Conservation (phyloP, 768 basidiomycete species). For the Suillus placidus region DNA sequence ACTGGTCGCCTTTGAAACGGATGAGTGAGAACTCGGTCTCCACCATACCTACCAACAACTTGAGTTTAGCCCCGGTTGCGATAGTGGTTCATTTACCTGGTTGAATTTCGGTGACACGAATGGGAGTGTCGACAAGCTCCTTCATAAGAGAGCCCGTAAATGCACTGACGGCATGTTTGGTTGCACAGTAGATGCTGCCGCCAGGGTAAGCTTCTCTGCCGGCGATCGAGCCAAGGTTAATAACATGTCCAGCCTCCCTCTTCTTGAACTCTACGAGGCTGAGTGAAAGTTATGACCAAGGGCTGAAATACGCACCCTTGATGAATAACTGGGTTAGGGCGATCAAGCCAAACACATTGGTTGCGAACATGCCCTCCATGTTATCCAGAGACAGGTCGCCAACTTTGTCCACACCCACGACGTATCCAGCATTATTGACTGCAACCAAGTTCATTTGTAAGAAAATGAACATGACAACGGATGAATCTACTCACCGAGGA, state of each 20-base stretch:
- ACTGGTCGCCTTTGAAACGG: conserved; percentile 84
- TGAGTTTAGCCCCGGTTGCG: conserved; percentile 5
- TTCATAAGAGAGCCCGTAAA: conserved; percentile 82
- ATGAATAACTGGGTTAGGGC: conserved; percentile 76
- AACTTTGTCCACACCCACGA: conserved; percentile 83
- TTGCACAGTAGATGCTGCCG: conserved; percentile 92
- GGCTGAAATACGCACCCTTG: conserved; percentile 41
- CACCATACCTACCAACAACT: conserved; percentile 63
- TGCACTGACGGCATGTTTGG: conserved; percentile 83
- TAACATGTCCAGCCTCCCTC: conserved; percentile 81
- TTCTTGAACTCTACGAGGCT: conserved; percentile 68
- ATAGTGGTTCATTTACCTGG: conserved; percentile 59
- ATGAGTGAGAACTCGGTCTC: conserved; percentile 93
- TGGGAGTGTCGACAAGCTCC: conserved; percentile 90
- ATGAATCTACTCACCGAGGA: conserved; percentile 62
- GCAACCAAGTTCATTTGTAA: neutral
- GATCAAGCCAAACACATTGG: conserved; percentile 85
- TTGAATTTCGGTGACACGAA: conserved; percentile 93
- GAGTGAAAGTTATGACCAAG: conserved; percentile 8
- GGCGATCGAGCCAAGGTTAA: conserved; percentile 94
- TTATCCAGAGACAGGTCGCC: conserved; percentile 79
- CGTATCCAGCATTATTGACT: conserved; percentile 88
- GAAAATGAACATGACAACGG: neutral
- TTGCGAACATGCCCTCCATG: conserved; percentile 81
- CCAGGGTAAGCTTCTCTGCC: conserved; percentile 87